Evolutionary conservation across 2,329 filamentous ascomycete species (phyloP).

Genomic region (Akanthomyces uredinophilus): DNA sequence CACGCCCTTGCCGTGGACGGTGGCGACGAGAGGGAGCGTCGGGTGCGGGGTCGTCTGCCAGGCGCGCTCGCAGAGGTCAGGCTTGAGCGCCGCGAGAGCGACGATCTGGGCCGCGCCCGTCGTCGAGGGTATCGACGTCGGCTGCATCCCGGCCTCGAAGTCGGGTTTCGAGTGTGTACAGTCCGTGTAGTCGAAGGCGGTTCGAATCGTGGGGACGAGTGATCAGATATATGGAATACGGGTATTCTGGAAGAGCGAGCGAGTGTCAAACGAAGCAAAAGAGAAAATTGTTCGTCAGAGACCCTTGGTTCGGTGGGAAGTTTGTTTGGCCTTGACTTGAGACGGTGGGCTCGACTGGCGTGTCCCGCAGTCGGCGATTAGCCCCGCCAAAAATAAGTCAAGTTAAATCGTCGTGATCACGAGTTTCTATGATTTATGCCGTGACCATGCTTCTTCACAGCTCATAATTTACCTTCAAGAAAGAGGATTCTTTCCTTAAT

Average conservation of each 20-base stretch:
- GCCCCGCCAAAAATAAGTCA: constrained; percentile 1
- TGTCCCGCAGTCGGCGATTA: not conserved
- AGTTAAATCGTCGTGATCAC: not conserved
- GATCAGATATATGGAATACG: not conserved
- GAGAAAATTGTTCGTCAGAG: not conserved
- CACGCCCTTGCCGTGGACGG: constrained; percentile 79
- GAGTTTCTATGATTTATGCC: not conserved
- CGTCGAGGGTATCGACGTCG: constrained; percentile 18
- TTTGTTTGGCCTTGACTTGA: not conserved
- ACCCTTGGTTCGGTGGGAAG: not conserved
- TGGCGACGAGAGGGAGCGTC: constrained; percentile 80
- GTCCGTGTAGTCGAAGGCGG: not conserved
- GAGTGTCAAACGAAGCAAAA: not conserved
- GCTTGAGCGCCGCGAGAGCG: constrained; percentile 47
- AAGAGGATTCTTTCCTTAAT: too few species aligned
- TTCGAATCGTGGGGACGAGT: not conserved
- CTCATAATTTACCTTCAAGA: too few species aligned
- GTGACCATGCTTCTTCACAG: too few species aligned
- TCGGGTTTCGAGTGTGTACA: not conserved
- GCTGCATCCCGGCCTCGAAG: constrained; percentile 7
- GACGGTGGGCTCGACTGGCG: not conserved
- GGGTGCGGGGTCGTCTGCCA: constrained; percentile 87
- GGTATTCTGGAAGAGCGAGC: not conserved
- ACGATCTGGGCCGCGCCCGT: constrained; percentile 28
- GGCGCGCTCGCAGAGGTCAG: constrained; percentile 63